Conservation (phyloP, 192 early-diverging fungal genomes). For the Diversispora eburnea region DNA sequence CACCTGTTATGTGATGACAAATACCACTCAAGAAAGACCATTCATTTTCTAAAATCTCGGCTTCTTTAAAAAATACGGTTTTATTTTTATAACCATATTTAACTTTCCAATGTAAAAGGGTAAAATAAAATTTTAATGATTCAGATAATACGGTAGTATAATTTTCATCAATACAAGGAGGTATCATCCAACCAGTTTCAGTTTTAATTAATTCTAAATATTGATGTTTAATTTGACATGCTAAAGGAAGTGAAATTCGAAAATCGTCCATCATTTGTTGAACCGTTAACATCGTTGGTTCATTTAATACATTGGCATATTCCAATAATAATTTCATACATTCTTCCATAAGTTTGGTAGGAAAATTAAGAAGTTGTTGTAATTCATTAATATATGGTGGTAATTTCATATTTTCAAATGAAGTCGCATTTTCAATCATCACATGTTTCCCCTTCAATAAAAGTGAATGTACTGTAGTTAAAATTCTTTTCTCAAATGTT, state of each 20-base stretch:
- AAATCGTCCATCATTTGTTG: slow-evolving; percentile 82
- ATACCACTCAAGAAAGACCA: slow-evolving; percentile 76
- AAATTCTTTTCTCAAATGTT: slow-evolving; percentile 69
- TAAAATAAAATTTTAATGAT: slow-evolving; percentile 74
- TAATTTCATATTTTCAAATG: slow-evolving; percentile 69
- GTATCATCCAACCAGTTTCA: slow-evolving; percentile 65
- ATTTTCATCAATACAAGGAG: slow-evolving; percentile 56
- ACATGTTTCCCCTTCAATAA: slow-evolving; percentile 61
- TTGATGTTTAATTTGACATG: slow-evolving; percentile 68
- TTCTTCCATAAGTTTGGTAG: slow-evolving; percentile 77
- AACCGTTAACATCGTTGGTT: slow-evolving; percentile 57
- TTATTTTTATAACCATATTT: slow-evolving; percentile 56
- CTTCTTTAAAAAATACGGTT: slow-evolving; percentile 59
- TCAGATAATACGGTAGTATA: slow-evolving; percentile 71
- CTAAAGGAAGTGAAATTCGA: slow-evolving; percentile 63
- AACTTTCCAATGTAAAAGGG: slow-evolving; percentile 70
- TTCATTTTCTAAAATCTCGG: slow-evolving; percentile 77
- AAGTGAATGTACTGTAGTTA: slow-evolving; percentile 58
- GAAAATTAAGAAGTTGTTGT: slow-evolving; percentile 70
- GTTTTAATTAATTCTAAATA: slow-evolving; percentile 61
- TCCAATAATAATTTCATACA: slow-evolving; percentile 73
- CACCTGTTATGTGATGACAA: slow-evolving; percentile 67
- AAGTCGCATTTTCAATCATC: slow-evolving; percentile 63
- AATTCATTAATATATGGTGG: slow-evolving; percentile 65
- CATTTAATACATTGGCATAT: slow-evolving; percentile 55